These are phyloP conservation scores for Fragaria iinumae DNA, from an alignment of 306 rosid species.

Conservation along the genomic window DNA sequence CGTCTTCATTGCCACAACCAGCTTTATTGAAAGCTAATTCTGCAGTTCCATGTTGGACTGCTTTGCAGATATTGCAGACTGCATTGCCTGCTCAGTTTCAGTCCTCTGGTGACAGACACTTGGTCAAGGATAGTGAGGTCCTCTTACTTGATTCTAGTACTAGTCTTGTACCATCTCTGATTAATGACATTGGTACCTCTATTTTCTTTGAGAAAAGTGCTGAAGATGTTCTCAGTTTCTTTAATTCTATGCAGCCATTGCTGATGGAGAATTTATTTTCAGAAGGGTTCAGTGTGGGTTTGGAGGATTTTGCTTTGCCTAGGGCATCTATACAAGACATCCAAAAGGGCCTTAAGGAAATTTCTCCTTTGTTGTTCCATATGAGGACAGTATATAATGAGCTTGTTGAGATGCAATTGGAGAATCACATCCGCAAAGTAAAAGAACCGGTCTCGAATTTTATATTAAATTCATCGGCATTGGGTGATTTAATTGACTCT, in stretches of 20 bases:
- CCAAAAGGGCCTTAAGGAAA: conserved; percentile 43
- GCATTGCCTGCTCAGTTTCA: conserved; percentile 66
- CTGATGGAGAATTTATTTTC: conserved; percentile 81
- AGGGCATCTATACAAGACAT: conserved; percentile 35
- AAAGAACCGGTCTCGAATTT: conserved; percentile 51
- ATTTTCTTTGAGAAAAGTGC: conserved; percentile 83
- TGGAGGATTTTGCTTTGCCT: conserved; percentile 72
- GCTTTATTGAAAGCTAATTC: conserved; percentile 50
- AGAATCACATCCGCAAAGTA: conserved; percentile 49
- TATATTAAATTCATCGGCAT: conserved; percentile 55
- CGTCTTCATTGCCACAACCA: conserved; percentile 61
- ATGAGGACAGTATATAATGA: conserved; percentile 66
- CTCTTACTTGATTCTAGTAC: conserved; percentile 49
- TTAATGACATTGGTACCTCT: conserved; percentile 75
- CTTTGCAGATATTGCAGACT: conserved; percentile 71
- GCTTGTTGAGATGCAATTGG: conserved; percentile 67
- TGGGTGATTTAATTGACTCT: conserved; percentile 70
- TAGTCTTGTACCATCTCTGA: conserved; percentile 52
- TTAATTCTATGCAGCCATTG: conserved; percentile 70
- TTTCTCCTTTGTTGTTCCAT: conserved; percentile 58
- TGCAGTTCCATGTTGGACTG: conserved; percentile 65
- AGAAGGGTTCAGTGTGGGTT: conserved; percentile 81
- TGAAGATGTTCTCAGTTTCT: conserved; percentile 66
- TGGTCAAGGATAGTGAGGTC: conserved; percentile 56
- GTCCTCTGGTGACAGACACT: conserved; percentile 61